A percentile compares a stretch with the other conserved stretches of the same genome.
Conservation (phyloP, 805 yeast species). For the Candida corydali region DNA sequence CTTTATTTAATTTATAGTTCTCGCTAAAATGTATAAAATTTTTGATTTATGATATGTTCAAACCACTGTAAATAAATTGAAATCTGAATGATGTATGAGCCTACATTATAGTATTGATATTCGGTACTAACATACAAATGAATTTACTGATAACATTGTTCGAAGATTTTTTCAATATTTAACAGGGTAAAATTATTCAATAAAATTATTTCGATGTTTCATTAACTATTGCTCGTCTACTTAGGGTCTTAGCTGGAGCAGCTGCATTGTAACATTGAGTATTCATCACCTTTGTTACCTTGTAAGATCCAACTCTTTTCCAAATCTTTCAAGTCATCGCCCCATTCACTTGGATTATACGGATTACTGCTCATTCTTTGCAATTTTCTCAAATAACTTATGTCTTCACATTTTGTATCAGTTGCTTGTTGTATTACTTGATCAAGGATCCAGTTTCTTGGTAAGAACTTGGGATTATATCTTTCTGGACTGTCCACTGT, state of each 20-base stretch:
- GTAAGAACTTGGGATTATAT: slow-evolving; percentile 75
- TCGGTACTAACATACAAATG: too few species aligned
- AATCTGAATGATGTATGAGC: too few species aligned
- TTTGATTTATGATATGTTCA: too few species aligned
- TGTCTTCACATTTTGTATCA: slow-evolving; percentile 47
- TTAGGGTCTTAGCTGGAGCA: slow-evolving; percentile 49
- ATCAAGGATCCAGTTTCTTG: slow-evolving; percentile 82
- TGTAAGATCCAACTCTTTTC: slow-evolving; percentile 51
- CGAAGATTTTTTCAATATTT: too few species aligned
- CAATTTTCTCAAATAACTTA: slow-evolving; percentile 53
- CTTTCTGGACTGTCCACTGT: slow-evolving; percentile 16
- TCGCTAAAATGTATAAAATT: not conserved
- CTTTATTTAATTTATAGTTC: too few species aligned
- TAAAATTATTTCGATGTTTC: too few species aligned
- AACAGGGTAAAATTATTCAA: too few species aligned
- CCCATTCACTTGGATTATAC: slow-evolving; percentile 65
- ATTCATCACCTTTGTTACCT: slow-evolving; percentile 47
- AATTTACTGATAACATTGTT: too few species aligned
- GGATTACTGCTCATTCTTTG: slow-evolving; percentile 74
- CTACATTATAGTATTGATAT: too few species aligned
- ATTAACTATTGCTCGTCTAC: not conserved
- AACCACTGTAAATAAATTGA: too few species aligned
- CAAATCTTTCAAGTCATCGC: slow-evolving; percentile 54
- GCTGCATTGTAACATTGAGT: slow-evolving; percentile 68
- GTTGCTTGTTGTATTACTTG: slow-evolving; percentile 65